These are phyloP conservation scores for Aspergillus sclerotioniger DNA, from an alignment of 495 filamentous ascomycete genomes.

Conservation along the genomic window DNA sequence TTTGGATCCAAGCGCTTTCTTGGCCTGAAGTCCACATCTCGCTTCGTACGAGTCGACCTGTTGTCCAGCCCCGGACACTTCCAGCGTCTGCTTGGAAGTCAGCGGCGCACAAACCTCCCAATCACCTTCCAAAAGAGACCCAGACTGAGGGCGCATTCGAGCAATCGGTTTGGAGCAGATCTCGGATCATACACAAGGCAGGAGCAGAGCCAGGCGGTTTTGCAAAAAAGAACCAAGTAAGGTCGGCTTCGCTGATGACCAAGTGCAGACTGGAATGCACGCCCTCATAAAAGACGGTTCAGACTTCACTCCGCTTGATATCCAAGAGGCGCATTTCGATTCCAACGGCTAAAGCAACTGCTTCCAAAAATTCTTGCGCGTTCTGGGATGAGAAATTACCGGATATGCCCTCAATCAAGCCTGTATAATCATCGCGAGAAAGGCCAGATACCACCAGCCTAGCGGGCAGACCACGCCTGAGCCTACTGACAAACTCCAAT, in stretches of 20 bases:
- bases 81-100: slow-evolving; percentile 21
- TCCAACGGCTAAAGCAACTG: slow-evolving; percentile 30
- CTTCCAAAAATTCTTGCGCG: slow-evolving; percentile 39
- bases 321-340: slow-evolving; percentile 45
- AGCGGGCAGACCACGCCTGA: slow-evolving; percentile 49
- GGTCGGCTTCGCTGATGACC: slow-evolving; percentile 34
- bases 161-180: slow-evolving; percentile 56
- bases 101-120: slow-evolving; percentile 54
- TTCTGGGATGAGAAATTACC: slow-evolving; percentile 11
- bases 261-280: slow-evolving; percentile 47
- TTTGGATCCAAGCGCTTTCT: slow-evolving; percentile 31
- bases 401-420: slow-evolving; percentile 14
- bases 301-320: slow-evolving; percentile 48
- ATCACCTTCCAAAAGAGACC: slow-evolving; percentile 37
- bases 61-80: slow-evolving; percentile 23
- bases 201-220: slow-evolving; percentile 38
- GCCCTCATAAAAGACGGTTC: slow-evolving; percentile 55
- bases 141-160: slow-evolving; percentile 37
- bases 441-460: slow-evolving; percentile 40
- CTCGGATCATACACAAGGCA: slow-evolving; percentile 38
- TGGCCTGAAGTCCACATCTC: slow-evolving; percentile 38
- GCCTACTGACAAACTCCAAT: slow-evolving; percentile 43
- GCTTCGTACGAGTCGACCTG: slow-evolving; percentile 27
- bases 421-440: slow-evolving; percentile 23
- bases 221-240: slow-evolving; percentile 57